Conservation (phyloP, 2,329 filamentous ascomycete species). For the Colletotrichum lupini region DNA sequence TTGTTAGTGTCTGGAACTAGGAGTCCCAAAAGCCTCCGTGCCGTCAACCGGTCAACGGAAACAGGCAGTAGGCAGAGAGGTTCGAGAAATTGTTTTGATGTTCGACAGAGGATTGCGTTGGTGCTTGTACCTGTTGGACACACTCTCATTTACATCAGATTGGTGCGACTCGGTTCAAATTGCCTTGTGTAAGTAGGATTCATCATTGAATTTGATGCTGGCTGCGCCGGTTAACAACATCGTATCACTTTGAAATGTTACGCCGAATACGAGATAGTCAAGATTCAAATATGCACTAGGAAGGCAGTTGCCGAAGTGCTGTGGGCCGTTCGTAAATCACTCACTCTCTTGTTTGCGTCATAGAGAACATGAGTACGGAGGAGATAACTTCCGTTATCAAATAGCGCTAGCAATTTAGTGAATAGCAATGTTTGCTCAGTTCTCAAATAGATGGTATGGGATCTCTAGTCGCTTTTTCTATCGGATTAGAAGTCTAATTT, state of each 20-base stretch:
- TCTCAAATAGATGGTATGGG: too few relatives aligned
- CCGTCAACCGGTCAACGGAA: neutral
- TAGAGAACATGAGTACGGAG: neutral
- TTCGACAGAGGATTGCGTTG: neutral
- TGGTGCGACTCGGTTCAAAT: neutral
- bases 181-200: too few relatives aligned
- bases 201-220: neutral
- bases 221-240: neutral
- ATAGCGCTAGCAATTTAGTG: too few relatives aligned
- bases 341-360: neutral
- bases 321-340: neutral
- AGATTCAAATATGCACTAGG: neutral
- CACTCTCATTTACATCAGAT: neutral
- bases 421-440: too few relatives aligned
- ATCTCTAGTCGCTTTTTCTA: too few relatives aligned
- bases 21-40: neutral
- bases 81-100: neutral
- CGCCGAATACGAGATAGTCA: neutral
- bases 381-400: neutral
- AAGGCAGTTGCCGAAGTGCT: neutral
- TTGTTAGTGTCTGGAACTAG: neutral
- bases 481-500: too few relatives aligned
- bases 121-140: neutral
- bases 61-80: neutral
- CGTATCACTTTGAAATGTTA: neutral